Evolutionary conservation across 2,329 filamentous ascomycete genomes (phyloP), one percentile per base, ranked within the genome.

Genomic region (Penicillium sp.): DNA sequence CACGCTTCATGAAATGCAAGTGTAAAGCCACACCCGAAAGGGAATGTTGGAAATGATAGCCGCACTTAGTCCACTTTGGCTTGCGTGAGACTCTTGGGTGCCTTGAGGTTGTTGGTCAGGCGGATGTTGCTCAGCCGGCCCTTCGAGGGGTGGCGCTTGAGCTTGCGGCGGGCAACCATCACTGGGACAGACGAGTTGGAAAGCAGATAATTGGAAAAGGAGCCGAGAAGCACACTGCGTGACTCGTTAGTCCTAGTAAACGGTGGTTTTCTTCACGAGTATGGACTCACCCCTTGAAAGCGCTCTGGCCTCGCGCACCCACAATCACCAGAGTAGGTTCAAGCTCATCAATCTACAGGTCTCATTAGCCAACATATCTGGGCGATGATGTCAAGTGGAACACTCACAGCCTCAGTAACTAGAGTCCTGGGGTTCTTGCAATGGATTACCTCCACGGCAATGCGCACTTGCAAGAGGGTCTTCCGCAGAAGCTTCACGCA

Each of bases 401-500:
- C 33, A 71, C 77, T 66, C 59, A 80, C 78, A 53, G 96, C 89
- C 72, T 97, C 93, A 1, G 89, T 94, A 50, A 98, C 89, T 72
- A 97, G 78, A 64, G 96, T 90, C 65, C 93, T 91, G 3, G 93
- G 89, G 59, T 87, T 96, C 75, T 96, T 97, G 82, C 93, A 97
- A 68, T 97, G 93, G 52, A 98, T 84, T 18, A 97, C 91, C 68
- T 98, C 93, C 21, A 98, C 84, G 35, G 95, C 88, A 33, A 96
- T 86, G 42, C 89, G 82, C 33, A 96, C 90, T 64, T 98, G 91
- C 43, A 98, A 73, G 50, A 86, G 81, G 1, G 93, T 98, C 75
- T 94, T 95, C 45, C 91, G 79, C 44, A 98, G 70, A 31, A 97
- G 72, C 51, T 84, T 86, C n/a, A 93, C 79, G 38, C 94, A 87